phyloP scores from a whole-genome alignment of 371 early-diverging fungal species.

The Mortierella sp. region DNA sequence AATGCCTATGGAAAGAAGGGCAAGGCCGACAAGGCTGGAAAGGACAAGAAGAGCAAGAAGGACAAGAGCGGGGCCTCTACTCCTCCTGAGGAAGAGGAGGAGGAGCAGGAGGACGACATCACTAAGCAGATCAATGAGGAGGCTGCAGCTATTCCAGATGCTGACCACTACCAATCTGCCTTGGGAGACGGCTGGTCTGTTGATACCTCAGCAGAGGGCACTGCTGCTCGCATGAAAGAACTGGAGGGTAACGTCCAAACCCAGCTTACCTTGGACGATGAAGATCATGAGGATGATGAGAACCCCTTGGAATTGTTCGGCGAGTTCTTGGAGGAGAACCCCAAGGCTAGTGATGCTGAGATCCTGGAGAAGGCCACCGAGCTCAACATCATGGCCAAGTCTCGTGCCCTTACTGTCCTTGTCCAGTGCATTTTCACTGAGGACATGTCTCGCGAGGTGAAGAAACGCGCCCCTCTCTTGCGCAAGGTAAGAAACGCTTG shows the following conservation, averaged over 20 bases:
- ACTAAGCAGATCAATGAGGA: constrained; percentile 78
- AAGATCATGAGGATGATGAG: constrained; percentile 67
- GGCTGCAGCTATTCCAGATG: constrained; percentile 68
- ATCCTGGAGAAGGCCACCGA: constrained; percentile 83
- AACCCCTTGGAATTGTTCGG: constrained; percentile 80
- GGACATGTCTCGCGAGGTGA: constrained; percentile 67
- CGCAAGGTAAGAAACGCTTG: constrained; percentile 42
- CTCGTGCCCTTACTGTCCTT: constrained; percentile 79
- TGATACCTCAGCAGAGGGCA: constrained; percentile 84
- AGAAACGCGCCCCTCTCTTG: constrained; percentile 74
- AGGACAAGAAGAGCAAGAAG: constrained; percentile 40
- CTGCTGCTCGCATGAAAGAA: constrained; percentile 80
- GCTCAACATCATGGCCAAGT: constrained; percentile 79
- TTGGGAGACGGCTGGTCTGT: constrained; percentile 88
- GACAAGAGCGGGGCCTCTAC: constrained; percentile 55
- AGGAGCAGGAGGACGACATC: constrained; percentile 76
- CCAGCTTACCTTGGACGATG: constrained; percentile 59
- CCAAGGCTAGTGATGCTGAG: constrained; percentile 68
- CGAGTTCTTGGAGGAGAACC: constrained; percentile 68
- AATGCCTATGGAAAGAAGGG: constrained; percentile 73
- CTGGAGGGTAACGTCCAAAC: constrained; percentile 63
- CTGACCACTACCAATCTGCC: constrained; percentile 65
- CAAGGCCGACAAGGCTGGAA: constrained; percentile 65
- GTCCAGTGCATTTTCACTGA: constrained; percentile 80
- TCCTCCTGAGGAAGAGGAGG: constrained; percentile 56